Base-by-base conservation (phyloP, 495 filamentous ascomycete genomes). In the Aspergillus heteromorphus region DNA sequence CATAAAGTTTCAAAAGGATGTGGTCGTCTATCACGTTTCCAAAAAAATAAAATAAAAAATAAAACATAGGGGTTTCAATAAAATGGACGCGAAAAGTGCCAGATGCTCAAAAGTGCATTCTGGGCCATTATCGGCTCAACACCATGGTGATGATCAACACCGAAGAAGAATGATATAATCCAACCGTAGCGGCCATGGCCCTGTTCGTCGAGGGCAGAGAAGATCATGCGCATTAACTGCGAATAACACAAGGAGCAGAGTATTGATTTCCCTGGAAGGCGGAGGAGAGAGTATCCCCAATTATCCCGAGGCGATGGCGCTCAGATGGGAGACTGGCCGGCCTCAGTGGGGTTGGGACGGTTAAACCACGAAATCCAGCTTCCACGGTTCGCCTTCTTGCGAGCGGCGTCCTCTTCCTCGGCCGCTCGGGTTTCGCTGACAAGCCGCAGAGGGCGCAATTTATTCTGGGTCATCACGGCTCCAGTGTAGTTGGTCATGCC, bases 371-470 rank as follows among this genome's bases (percentile, higher is more conserved):
- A 65, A 54, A 86, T 83, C 83, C 83, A 86, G 58, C 78, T 83
- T 40, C 68, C 76, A 43, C 83, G 66, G 64, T 85, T 85, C 9
- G 78, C 80, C 66, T 78, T 81, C 69, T 81, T 83, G 50, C 77
- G 73, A 23, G 75, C 76, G 48, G 72, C 73, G 48, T 77, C 74
- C 34, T 79, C 74, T 41, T 79, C 77, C 42, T 75, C 70, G 20
- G 72, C 66, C 21, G 66, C 54, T 48, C 65, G 69, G 36, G 77
- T 68, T 54, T 79, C 79, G 49, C 73, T 73, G 27, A 98, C 93
- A 10, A 98, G 78, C 38, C 92, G 77, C 63, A 98, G 72, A 1
- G 93, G 93, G 27, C 93, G 80, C 47, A 95, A 79, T 62, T 89
- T 90, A 58, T 84, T 91, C 68, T 88, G 84, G 36, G 84, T 82